Percentiles rank a stretch among this genome's conserved stretches.
Evolutionary conservation across 192 early-diverging fungal genomes (phyloP).

Genomic region (Rhizoclosmatium globosum): DNA sequence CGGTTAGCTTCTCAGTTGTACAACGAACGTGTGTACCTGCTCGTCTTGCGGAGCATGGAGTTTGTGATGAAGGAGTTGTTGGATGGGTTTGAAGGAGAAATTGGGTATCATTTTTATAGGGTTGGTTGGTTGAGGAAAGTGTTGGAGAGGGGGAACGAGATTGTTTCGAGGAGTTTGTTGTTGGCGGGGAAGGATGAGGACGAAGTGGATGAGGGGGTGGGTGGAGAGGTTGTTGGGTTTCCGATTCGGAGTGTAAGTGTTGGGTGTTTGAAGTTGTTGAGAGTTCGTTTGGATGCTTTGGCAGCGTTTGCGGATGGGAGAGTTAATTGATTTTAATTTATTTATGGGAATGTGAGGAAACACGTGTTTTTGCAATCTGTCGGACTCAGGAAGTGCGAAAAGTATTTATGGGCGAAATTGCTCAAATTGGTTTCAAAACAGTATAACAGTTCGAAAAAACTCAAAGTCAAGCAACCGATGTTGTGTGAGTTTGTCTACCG

Average conservation of each 20-base stretch:
- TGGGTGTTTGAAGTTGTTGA: slow-evolving; percentile 40
- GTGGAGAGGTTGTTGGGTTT: slow-evolving; percentile 13
- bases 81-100: slow-evolving; percentile 40
- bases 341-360: too few species aligned
- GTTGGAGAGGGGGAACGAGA: slow-evolving; percentile 18
- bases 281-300: slow-evolving; percentile 18
- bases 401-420: too few species aligned
- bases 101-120: slow-evolving; percentile 30
- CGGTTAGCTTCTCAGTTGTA: slow-evolving; percentile 54
- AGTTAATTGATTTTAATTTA: not conserved
- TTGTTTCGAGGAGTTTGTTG: slow-evolving; percentile 25
- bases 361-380: too few species aligned
- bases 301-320: not conserved
- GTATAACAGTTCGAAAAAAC: too few species aligned
- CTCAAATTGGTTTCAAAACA: too few species aligned
- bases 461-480: too few species aligned
- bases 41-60: slow-evolving; percentile 49
- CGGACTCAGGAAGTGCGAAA: too few species aligned
- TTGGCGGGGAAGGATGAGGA: slow-evolving; percentile 8
- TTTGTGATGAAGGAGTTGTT: slow-evolving; percentile 45
- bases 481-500: too few species aligned
- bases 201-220: slow-evolving; percentile 8
- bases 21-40: slow-evolving; percentile 65
- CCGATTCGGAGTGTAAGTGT: slow-evolving; percentile 20
- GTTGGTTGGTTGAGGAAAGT: slow-evolving; percentile 24